phyloP scores from a whole-genome alignment of 768 basidiomycete species.

The Amyloporia xantha region DNA sequence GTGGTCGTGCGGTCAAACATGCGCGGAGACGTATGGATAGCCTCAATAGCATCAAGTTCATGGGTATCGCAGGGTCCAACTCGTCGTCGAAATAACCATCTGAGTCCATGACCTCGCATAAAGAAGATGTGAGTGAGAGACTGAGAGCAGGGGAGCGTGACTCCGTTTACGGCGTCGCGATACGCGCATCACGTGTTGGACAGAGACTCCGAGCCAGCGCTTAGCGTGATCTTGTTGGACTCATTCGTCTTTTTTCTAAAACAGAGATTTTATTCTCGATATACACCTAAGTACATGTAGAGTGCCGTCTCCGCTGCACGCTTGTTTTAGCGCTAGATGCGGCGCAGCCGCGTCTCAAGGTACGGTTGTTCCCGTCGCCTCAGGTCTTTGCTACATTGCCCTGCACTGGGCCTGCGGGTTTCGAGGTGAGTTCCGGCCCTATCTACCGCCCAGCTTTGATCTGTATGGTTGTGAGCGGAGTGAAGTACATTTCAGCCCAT shows the following conservation, averaged over 20 bases:
- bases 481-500: slow-evolving; percentile 78
- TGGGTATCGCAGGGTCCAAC: slow-evolving; percentile 43
- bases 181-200: background rate
- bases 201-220: too few relatives aligned
- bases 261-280: too few relatives aligned
- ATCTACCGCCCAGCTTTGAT: too few relatives aligned
- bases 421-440: slow-evolving; percentile 82
- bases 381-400: slow-evolving; percentile 71
- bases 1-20: slow-evolving; percentile 14
- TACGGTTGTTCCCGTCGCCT: slow-evolving; percentile 54
- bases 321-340: slow-evolving; percentile 54
- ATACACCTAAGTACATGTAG: too few relatives aligned
- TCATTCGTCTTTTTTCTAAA: too few relatives aligned
- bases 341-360: slow-evolving; percentile 53
- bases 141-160: background rate
- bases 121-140: too few relatives aligned
- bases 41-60: slow-evolving; percentile 68
- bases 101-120: slow-evolving; percentile 72
- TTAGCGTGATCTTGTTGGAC: too few relatives aligned
- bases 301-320: too few relatives aligned
- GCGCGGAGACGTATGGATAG: slow-evolving; percentile 36
- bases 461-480: slow-evolving; percentile 68
- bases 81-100: slow-evolving; percentile 72
- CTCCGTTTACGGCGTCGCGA: background rate
- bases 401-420: slow-evolving; percentile 73